Evolutionary conservation across 1,284 basidiomycete species (phyloP), one percentile per base, ranked within the genome.

Genomic region (Xerocomus alliaceus): DNA sequence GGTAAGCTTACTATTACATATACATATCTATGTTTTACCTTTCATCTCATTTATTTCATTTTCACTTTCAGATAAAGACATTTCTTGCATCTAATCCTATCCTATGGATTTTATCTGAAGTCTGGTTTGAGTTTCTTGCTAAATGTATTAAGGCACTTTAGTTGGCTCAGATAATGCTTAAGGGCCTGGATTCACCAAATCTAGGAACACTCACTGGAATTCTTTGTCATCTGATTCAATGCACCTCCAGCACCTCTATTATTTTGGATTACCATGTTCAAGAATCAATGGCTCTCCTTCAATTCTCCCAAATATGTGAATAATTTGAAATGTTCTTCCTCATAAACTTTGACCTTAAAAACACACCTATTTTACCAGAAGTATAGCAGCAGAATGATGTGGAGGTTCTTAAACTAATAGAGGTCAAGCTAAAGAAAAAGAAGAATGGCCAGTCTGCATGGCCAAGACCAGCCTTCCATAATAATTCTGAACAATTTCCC

Each of bases 321-420:
- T 4, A 9, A 24, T 2, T 51, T 47, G 6, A 48, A 0, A 64
- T 65, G 45, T 70, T 70, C 15, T 68, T 70, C 26, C 13, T 70
- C 5, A 48, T 47, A 1, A 59, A 70, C 1, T 35, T 69, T 0
- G 1, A 41, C 55, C 1, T 4, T 69, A 0, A 10, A 42, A 9
- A 28, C n/a, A 0, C 0, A 28, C 1, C 39, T 34, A 0, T 57
- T 31, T 18, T 24, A 66, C 2, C 48, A 57, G 15, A 2, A 1
- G 20, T 41, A 4, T n/a, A 41, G 22, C 39, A 2, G 15, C 18
- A 5, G 22, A n/a, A 41, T 12, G 20, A 41, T 22, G 39, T 9
- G 11, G 39, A 41, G 39, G 39, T 41, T 9, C 15, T 41, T 18
- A 5, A n/a, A 18, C n/a, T 41, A 5, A 55, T 55, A 35, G 4